Percentiles rank a stretch among this genome's conserved stretches.
Conservation (phyloP, 352 stramenopile genomes). For the Blastocystis sp. region DNA sequence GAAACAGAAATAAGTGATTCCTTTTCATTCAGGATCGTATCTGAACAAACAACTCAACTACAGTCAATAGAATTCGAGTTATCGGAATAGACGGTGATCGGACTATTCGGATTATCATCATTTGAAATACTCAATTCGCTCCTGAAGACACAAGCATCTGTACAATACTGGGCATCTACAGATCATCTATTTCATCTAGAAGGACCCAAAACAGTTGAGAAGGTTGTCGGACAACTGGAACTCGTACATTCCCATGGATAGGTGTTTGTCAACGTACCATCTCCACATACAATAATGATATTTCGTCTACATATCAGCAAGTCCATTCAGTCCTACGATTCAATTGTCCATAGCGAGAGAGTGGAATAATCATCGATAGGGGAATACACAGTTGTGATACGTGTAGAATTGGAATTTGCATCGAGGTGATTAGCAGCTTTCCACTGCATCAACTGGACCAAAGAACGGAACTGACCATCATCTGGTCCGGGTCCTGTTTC, state of each 20-base stretch:
- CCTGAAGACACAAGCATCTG: neutral
- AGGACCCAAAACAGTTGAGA: neutral
- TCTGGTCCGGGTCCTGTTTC: neutral
- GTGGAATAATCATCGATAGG: neutral
- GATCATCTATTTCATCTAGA: neutral
- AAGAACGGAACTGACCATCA: neutral
- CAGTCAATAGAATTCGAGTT: neutral
- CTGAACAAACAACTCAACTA: slow-evolving; percentile 11
- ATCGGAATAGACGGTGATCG: neutral
- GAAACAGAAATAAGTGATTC: neutral
- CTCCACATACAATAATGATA: neutral
- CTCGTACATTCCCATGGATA: neutral
- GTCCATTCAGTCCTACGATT: neutral
- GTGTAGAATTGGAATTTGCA: neutral
- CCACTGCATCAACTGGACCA: neutral
- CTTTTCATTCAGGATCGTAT: neutral
- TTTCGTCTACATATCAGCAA: neutral
- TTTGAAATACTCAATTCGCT: neutral
- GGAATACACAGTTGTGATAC: neutral
- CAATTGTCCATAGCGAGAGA: neutral
- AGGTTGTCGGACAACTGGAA: neutral
- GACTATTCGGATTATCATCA: neutral
- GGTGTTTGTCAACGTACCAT: neutral
- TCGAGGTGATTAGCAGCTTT: neutral
- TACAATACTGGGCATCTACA: neutral